These are phyloP conservation scores for Phycomyces blakesleeanus DNA, from an alignment of 192 early-diverging fungal genomes.

Conservation along the genomic window DNA sequence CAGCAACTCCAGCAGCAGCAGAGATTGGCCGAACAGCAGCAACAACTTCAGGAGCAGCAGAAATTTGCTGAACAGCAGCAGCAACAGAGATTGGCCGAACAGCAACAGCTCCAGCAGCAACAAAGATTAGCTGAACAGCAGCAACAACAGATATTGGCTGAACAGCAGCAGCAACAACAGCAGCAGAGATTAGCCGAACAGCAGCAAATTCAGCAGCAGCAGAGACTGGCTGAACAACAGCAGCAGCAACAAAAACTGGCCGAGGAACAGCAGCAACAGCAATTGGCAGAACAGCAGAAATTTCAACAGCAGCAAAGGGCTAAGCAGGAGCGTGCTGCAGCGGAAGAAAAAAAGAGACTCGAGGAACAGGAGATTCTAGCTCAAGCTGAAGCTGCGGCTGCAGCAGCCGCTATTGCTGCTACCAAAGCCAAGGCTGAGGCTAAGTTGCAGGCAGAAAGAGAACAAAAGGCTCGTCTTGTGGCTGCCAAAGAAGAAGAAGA, in stretches of 20 bases:
- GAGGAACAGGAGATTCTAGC: constrained; percentile 9
- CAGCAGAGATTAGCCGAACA: constrained; percentile 10
- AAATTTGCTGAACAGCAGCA: constrained; percentile 15
- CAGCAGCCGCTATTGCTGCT: no score
- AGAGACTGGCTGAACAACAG: constrained; percentile 6
- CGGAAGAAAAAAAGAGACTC: neutral
- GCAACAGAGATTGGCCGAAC: neutral
- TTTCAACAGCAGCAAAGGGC: neutral
- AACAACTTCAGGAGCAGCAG: constrained; percentile 12
- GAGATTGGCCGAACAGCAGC: constrained; percentile 10
- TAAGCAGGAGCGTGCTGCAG: neutral
- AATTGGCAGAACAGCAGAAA: constrained; percentile 31
- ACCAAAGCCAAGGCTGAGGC: constrained; percentile 51
- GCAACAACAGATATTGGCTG: neutral
- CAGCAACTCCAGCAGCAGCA: constrained; percentile 11
- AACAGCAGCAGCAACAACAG: neutral
- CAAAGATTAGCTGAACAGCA: constrained; percentile 22
- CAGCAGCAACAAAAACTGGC: constrained; percentile 32
- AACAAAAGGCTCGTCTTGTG: constrained; percentile 25
- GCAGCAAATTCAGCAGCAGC: constrained; percentile 10
- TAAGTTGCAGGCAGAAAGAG: constrained; percentile 40
- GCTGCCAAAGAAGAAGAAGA: neutral
- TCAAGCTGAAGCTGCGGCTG: constrained; percentile 38
- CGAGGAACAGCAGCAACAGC: constrained; percentile 36
- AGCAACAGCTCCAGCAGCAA: constrained; percentile 5